Percentiles rank a stretch among this genome's conserved stretches.
These are phyloP conservation scores for Phytophthora pinifolia DNA, from an alignment of 352 stramenopile genomes.

Conservation along the genomic window DNA sequence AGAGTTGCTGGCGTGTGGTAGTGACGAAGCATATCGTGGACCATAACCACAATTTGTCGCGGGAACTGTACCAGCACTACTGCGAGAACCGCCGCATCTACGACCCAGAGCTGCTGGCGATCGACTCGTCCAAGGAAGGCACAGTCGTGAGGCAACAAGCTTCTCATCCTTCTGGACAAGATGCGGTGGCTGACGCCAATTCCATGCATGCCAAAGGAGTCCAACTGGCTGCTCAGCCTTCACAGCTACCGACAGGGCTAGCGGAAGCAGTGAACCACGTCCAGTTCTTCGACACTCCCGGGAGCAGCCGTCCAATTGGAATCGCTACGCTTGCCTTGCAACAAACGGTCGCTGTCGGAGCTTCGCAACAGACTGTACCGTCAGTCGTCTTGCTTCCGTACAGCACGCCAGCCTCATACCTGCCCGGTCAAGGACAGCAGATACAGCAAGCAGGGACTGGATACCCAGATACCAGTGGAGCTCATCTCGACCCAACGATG, in stretches of 20 bases:
- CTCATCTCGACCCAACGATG: background rate
- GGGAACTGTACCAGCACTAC: constrained; percentile 73
- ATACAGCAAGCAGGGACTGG: background rate
- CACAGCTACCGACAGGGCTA: constrained; percentile 27
- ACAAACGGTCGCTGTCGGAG: constrained; percentile 7
- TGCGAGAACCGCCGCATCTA: constrained; percentile 81
- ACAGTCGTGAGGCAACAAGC: constrained; percentile 29
- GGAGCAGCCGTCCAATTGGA: constrained; percentile 5
- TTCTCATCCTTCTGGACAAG: constrained; percentile 3
- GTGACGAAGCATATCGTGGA: constrained; percentile 76
- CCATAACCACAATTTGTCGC: constrained; percentile 83
- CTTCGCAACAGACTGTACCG: constrained; percentile 20
- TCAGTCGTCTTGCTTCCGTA: constrained; percentile 40
- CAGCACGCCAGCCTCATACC: constrained; percentile 16
- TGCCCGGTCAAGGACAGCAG: constrained; percentile 14
- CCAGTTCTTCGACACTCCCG: constrained; percentile 17
- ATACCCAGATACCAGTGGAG: background rate
- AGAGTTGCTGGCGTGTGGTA: constrained; percentile 59
- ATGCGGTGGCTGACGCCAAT: background rate
- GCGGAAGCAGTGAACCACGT: constrained; percentile 24
- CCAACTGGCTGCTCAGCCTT: constrained; percentile 12
- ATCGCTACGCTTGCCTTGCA: constrained; percentile 4
- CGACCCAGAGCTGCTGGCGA: constrained; percentile 63
- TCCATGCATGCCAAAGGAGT: constrained; percentile 1
- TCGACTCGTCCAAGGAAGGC: constrained; percentile 44